A percentile compares a stretch with the other conserved stretches of the same genome.
phyloP scores from a whole-genome alignment of 106 monocot genomes.

The Vanilla planifolia region DNA sequence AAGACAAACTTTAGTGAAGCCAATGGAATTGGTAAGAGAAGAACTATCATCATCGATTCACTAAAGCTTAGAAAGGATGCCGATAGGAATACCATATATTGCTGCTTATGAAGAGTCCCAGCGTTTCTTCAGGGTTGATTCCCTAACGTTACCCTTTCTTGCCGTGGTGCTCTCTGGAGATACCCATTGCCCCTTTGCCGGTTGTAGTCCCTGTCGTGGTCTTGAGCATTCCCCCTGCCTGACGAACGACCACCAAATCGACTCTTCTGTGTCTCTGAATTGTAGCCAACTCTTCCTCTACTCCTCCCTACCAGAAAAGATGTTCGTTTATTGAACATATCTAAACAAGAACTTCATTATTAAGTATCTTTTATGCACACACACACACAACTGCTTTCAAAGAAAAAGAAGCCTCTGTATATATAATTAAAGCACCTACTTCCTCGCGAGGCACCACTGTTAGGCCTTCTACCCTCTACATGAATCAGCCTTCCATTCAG shows the following conservation, averaged over 20 bases:
- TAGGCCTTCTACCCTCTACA: constrained; percentile 58
- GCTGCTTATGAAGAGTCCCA: too few relatives aligned
- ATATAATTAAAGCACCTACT: constrained; percentile 30
- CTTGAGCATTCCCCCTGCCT: not conserved
- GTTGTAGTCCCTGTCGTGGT: constrained; percentile 1
- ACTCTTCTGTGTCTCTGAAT: constrained; percentile 17
- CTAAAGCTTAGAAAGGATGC: too few relatives aligned
- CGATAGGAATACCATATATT: too few relatives aligned
- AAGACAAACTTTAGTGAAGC: too few relatives aligned
- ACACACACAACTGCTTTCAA: not conserved
- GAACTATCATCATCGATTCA: too few relatives aligned
- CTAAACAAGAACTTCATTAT: not conserved
- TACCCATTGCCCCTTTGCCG: constrained; percentile 35
- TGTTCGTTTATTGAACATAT: not conserved
- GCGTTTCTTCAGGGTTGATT: too few relatives aligned
- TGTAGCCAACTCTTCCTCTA: constrained; percentile 38
- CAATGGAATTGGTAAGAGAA: too few relatives aligned
- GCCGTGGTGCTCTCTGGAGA: constrained; percentile 17
- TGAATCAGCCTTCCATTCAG: constrained; percentile 43
- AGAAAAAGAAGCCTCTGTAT: not conserved
- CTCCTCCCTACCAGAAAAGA: constrained; percentile 17
- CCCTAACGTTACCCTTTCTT: constrained; percentile 21
- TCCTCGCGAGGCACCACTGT: constrained; percentile 35
- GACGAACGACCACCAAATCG: constrained; percentile 20
- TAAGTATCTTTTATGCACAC: too few relatives aligned